Evolutionary conservation across 768 basidiomycete genomes (phyloP), one percentile per base, ranked within the genome.

Genomic region (Serpula lacrymans): DNA sequence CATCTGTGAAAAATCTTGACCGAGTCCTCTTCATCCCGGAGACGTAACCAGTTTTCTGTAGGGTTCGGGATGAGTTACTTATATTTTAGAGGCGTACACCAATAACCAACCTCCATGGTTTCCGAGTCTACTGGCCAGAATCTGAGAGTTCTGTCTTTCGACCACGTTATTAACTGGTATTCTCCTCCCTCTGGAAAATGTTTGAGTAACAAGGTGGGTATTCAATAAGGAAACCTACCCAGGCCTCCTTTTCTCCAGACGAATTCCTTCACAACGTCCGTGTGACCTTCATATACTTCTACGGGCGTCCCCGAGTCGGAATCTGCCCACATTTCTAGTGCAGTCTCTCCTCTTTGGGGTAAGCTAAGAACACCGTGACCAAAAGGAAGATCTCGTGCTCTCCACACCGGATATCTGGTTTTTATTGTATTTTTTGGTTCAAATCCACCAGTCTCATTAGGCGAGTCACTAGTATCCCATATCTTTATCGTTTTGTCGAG

Each of bases 201-300:
- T n/a, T 5, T 29, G 41, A 33, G 18, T 14, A 40, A 10, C n/a
- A 34, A 28, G 30, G 24, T 18, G 14, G 12, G 23, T 30, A 38
- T 22, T 41, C 7, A 23, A 33, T n/a, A 18, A 27, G 18, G 7
- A 43, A 16, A 37, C 56, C 62, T 14, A 80, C 84, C 80, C 47
- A 64, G 51, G 5, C 72, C 74, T 2, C 83, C 76, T 53, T 73
- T 79, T 45, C 96, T 70, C 96, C 96, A 99, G 2, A 99, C 93
- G 58, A 95, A 99, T 64, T 99, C 95, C 54, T 95, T 96, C 14
- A 98, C 95, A 2, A 93, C 90, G 48, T 95, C 92, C 0, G 80
- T 77, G 62, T 95, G 92, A 0, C 92, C 93, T 50, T 88, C 85
- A 49, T 94, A 95, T 6, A 71, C 67, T 49, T 87, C 81, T 5